These are phyloP conservation scores for Polytrichum commune DNA, from an alignment of 225 moss, liverwort and hornwort species.

Conservation along the genomic window DNA sequence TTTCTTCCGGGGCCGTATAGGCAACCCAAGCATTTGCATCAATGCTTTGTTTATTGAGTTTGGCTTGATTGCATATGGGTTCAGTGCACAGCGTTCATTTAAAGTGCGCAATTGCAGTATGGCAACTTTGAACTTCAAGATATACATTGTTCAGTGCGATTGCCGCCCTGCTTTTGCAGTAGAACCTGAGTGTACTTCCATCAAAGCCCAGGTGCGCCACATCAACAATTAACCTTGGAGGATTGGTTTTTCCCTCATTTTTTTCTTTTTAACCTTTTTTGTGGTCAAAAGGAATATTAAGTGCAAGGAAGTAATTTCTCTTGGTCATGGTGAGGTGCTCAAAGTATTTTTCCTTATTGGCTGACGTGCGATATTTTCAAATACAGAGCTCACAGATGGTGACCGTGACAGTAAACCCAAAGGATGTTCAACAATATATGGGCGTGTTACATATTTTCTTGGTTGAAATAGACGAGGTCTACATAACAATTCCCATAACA, in stretches of 20 bases:
- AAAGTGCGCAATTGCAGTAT: constrained; percentile 61
- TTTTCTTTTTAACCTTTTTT: too few species aligned
- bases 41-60: constrained; percentile 57
- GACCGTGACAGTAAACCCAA: constrained; percentile 45
- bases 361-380: not conserved
- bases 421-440: constrained; percentile 37
- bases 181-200: not conserved
- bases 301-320: too few species aligned
- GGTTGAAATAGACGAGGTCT: constrained; percentile 51
- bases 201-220: constrained; percentile 24
- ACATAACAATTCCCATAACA: constrained; percentile 32
- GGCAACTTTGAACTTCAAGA: constrained; percentile 48
- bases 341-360: too few species aligned
- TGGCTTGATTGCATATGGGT: constrained; percentile 66
- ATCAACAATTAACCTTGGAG: not conserved
- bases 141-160: constrained; percentile 40
- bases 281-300: too few species aligned
- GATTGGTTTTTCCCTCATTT: not conserved
- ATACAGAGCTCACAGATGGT: constrained; percentile 45
- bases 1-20: constrained; percentile 53
- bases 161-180: too few species aligned
- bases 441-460: constrained; percentile 58
- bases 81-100: constrained; percentile 41
- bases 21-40: constrained; percentile 60
- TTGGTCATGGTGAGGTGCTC: too few species aligned